Evolutionary conservation across 257 asterid genomes (phyloP).

Genomic region (Ajuga chamaepitys): DNA sequence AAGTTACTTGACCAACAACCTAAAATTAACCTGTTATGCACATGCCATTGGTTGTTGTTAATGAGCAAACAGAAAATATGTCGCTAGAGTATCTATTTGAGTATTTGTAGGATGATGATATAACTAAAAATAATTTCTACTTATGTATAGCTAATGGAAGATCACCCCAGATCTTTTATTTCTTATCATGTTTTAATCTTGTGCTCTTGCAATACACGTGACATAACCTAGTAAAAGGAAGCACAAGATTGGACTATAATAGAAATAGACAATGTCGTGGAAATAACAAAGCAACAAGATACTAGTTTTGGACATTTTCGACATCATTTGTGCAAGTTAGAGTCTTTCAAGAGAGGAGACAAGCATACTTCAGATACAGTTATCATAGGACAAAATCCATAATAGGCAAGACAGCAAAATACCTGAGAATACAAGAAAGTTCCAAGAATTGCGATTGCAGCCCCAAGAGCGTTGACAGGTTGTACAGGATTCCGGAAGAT

Average conservation of each 20-base stretch:
- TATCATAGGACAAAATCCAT: background rate
- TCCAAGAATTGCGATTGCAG: constrained; percentile 86
- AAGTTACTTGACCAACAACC: background rate
- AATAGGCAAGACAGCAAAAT: constrained; percentile 17
- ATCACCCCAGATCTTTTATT: background rate
- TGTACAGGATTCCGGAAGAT: constrained; percentile 87
- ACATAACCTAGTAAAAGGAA: background rate
- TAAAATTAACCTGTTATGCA: background rate
- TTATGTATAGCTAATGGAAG: background rate
- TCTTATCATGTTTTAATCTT: background rate
- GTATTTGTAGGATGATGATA: background rate
- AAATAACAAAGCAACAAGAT: background rate
- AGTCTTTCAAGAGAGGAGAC: background rate
- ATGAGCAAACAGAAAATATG: background rate
- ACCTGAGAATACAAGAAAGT: constrained; percentile 99
- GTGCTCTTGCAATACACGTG: background rate
- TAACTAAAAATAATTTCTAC: background rate
- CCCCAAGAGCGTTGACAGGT: constrained; percentile 97
- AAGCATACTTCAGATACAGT: background rate
- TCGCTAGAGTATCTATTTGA: too few relatives aligned
- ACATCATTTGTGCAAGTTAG: constrained; percentile 2
- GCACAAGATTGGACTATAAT: background rate
- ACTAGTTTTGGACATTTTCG: background rate
- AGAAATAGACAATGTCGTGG: background rate
- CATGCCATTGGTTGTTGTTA: background rate